A percentile compares a stretch with the other conserved stretches of the same genome.
Evolutionary conservation across 1,284 basidiomycete genomes (phyloP).

Genomic region (Leccinum huronense): DNA sequence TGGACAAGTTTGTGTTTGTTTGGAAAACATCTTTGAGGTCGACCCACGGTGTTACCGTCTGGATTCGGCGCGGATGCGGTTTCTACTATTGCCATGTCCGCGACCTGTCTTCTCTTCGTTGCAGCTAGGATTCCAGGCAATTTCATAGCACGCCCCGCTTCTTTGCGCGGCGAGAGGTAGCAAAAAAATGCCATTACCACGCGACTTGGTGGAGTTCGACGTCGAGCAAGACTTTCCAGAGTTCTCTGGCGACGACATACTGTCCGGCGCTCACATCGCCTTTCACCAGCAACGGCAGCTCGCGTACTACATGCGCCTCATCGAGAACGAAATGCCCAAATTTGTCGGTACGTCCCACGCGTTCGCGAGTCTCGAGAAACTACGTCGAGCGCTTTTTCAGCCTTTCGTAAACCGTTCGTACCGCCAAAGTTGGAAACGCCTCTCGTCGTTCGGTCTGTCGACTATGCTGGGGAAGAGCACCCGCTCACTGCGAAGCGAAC

Average conservation of each 20-base stretch:
- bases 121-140: constrained; percentile 13
- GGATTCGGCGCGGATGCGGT: constrained; percentile 20
- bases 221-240: constrained; percentile 32
- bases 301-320: constrained; percentile 73
- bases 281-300: constrained; percentile 68
- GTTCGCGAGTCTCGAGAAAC: constrained; percentile 9
- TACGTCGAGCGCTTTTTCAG: constrained; percentile 40
- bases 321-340: constrained; percentile 81
- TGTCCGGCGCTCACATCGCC: constrained; percentile 64
- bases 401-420: constrained; percentile 71
- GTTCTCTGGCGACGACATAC: constrained; percentile 60
- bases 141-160: constrained; percentile 24
- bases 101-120: constrained; percentile 15
- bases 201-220: constrained; percentile 34
- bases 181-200: constrained; percentile 30
- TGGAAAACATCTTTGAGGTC: constrained; percentile 14
- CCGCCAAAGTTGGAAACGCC: constrained; percentile 60
- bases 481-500: constrained; percentile 68
- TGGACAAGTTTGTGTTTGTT: constrained; percentile 34
- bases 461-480: constrained; percentile 75
- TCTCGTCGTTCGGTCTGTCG: constrained; percentile 69
- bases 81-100: constrained; percentile 13
- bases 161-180: constrained; percentile 28
- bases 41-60: neutral
- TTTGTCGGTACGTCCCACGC: constrained; percentile 64